Evolutionary conservation across 257 asterid species (phyloP).

Genomic region (Gardenia jasminoides): DNA sequence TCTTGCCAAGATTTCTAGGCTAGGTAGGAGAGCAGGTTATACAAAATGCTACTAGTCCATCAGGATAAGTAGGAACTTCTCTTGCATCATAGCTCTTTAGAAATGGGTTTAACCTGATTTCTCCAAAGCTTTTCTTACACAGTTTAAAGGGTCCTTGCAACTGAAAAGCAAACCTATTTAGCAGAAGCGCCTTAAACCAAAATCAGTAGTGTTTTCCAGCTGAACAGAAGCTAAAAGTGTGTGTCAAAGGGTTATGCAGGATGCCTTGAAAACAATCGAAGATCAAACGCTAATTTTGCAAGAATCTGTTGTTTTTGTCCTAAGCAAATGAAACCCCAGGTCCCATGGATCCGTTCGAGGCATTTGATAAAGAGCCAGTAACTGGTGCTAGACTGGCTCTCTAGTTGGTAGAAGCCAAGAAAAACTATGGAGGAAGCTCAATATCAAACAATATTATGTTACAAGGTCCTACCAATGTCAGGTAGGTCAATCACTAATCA

Average conservation of each 20-base stretch:
- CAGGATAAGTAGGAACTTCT: not conserved
- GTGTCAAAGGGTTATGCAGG: not conserved
- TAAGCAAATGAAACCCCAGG: too few species aligned
- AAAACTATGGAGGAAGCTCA: not conserved
- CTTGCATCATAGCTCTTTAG: not conserved
- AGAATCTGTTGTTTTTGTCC: not conserved
- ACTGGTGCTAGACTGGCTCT: not conserved
- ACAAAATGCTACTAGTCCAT: not conserved
- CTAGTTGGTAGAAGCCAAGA: not conserved
- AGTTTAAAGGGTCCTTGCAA: not conserved
- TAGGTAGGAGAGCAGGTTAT: not conserved
- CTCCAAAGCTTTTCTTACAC: not conserved
- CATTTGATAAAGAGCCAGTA: not conserved
- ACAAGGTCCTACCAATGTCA: not conserved
- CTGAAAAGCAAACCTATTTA: not conserved
- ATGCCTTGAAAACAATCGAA: not conserved
- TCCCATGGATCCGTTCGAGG: not conserved
- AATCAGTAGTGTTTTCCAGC: not conserved
- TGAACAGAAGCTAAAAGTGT: not conserved
- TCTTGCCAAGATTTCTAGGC: not conserved
- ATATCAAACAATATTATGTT: too few species aligned
- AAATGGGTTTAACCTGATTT: not conserved
- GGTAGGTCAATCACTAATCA: not conserved
- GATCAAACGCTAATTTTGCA: not conserved
- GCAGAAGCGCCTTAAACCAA: not conserved